These are phyloP conservation scores for Cladosporium velox DNA, from an alignment of 2,329 filamentous ascomycete species.

Conservation along the genomic window DNA sequence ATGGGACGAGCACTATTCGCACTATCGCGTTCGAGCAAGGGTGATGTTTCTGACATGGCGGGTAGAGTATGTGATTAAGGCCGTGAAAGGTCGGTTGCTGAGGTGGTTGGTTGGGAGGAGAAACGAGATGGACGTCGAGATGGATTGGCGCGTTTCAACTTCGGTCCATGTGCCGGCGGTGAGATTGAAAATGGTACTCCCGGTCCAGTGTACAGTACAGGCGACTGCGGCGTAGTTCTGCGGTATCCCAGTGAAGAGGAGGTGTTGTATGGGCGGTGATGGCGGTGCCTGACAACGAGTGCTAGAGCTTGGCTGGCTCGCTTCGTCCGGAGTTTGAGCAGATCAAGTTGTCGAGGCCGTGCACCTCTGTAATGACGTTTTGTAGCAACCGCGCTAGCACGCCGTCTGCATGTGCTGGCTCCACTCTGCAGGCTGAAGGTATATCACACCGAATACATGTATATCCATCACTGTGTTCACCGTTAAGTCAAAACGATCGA, in stretches of 20 bases:
- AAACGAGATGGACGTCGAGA: not conserved
- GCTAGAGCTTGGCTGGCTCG: slow-evolving; percentile 7
- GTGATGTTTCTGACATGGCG: slow-evolving; percentile 19
- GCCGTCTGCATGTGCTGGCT: not conserved
- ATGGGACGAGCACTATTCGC: not conserved
- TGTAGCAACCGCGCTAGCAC: not conserved
- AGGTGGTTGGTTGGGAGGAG: not conserved
- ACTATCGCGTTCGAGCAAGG: not conserved
- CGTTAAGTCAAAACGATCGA: not conserved
- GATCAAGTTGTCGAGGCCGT: slow-evolving; percentile 8
- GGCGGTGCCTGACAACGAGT: not conserved
- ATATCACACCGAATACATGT: not conserved
- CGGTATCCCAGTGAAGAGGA: not conserved
- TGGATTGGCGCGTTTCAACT: not conserved
- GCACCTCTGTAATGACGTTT: slow-evolving; percentile 8
- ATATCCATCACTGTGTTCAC: not conserved
- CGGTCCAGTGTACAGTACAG: not conserved
- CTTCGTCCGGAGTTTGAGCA: slow-evolving; percentile 5
- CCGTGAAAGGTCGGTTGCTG: not conserved
- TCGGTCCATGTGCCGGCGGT: not conserved
- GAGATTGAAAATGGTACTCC: not conserved
- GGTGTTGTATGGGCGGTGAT: not conserved
- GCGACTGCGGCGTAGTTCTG: not conserved
- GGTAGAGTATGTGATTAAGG: not conserved
- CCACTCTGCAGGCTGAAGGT: not conserved